Base-by-base conservation (phyloP, 306 rosid species). In the Lathyrus sativus region DNA sequence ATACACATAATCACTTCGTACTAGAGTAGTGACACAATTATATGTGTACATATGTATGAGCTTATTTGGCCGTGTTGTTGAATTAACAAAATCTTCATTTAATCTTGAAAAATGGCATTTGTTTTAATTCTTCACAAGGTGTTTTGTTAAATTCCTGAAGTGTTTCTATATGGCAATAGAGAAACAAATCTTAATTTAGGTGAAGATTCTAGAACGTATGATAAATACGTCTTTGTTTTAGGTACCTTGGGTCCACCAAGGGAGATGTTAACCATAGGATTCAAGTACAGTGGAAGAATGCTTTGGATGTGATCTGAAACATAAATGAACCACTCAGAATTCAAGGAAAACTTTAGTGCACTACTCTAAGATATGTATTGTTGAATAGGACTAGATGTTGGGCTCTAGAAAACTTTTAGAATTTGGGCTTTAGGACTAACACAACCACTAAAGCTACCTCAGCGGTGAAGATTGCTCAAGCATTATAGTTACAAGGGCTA, bases 41-140 rank as follows among this genome's bases (percentile, higher is more conserved):
- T 14, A 33, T 9, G 39, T 18, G 24, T 22, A 19, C 15, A 15
- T n/a, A 68, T 37, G 51, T 38, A 38, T 48, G 31, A 38, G 18
- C 73, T 45, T 68, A 68, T 24, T 53, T 13, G 11, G 7, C 63
- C 29, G 12, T 39, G 38, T 4, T 13, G 15, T 33, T 13, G 59
- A 53, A 24, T 68, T 15, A 24, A 68, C 54, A 68, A 51, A 68
- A 53, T 50, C 51, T 68, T 68, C 28, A 7, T n/a, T 57, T 12
- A 57, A 57, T 57, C 22, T 57, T 29, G 33, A 57, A 57, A 39
- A 57, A 57, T 39, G 8, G 11, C 19, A n/a, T 57, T 29, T 57
- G 2, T 39, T 68, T 68, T 54, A 19, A 22, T 22, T 68, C 42
- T 38, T 24, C 14, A 38, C 15, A 38, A 54, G 50, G 38, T 53